Percentiles rank a stretch among this genome's conserved stretches.
phyloP scores from a whole-genome alignment of 1,284 basidiomycete species.

The Xerocomus minutiporus region DNA sequence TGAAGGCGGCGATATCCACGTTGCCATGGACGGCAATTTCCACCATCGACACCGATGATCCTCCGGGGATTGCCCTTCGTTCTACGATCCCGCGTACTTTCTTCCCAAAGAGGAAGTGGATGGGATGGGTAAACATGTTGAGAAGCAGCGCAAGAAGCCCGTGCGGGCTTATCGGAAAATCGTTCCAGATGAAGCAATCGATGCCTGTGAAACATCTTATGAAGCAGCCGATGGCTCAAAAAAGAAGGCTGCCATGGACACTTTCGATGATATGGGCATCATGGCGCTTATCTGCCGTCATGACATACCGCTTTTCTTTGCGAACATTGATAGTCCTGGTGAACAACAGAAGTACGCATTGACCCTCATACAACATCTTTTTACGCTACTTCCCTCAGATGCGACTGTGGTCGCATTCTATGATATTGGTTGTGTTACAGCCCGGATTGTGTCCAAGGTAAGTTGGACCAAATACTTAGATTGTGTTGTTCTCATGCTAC shows the following conservation, averaged over 20 bases:
- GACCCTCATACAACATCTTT: slow-evolving; percentile 22
- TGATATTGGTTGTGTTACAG: neutral
- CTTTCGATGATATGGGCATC: slow-evolving; percentile 16
- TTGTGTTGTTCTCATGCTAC: neutral
- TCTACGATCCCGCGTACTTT: slow-evolving; percentile 4
- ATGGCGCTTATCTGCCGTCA: slow-evolving; percentile 37
- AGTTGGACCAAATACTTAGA: no score
- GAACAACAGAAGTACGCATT: slow-evolving; percentile 35
- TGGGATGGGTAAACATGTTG: neutral
- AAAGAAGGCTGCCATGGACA: slow-evolving; percentile 3
- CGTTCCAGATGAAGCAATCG: neutral
- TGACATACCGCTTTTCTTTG: slow-evolving; percentile 32
- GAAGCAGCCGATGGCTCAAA: neutral
- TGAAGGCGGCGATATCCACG: neutral
- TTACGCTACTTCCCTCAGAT: neutral
- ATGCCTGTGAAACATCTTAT: neutral
- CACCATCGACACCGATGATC: neutral
- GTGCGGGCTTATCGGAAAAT: neutral
- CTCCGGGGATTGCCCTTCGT: neutral
- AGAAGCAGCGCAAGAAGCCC: neutral
- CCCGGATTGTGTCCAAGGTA: neutral
- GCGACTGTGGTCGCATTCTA: neutral
- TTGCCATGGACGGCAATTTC: neutral
- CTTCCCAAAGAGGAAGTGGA: slow-evolving; percentile 4
- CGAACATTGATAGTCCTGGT: slow-evolving; percentile 32